phyloP scores from a whole-genome alignment of 2,329 filamentous ascomycete species.

The Pestalotiopsis sp. region DNA sequence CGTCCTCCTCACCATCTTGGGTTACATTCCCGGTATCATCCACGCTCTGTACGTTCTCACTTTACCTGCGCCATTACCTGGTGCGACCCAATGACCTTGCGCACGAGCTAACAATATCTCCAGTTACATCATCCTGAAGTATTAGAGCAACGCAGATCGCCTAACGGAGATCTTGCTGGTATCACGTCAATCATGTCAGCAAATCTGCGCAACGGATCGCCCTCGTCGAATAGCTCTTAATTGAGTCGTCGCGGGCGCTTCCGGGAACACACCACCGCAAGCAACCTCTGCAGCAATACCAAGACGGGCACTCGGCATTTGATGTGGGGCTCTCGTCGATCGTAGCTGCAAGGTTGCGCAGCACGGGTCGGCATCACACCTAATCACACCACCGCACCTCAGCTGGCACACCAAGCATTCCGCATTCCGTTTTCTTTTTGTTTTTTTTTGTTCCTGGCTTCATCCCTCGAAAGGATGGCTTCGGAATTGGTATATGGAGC shows the following conservation, averaged over 20 bases:
- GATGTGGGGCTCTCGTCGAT: background rate
- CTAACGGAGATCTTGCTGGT: background rate
- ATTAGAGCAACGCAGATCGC: conserved; percentile 45
- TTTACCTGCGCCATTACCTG: background rate
- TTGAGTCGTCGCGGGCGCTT: background rate
- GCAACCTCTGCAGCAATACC: background rate
- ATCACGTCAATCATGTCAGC: background rate
- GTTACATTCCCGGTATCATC: conserved; percentile 73
- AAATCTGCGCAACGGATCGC: background rate
- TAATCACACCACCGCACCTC: background rate
- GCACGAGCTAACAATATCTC: conserved; percentile 13
- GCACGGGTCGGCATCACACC: background rate
- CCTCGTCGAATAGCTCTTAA: background rate
- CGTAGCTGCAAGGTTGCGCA: background rate
- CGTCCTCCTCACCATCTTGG: conserved; percentile 71
- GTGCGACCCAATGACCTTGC: conserved; percentile 9
- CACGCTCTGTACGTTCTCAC: conserved; percentile 68
- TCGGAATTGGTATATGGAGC: background rate
- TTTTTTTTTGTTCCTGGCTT: background rate
- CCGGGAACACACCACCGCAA: background rate
- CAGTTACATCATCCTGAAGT: conserved; percentile 77
- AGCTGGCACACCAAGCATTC: background rate
- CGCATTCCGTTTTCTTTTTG: background rate
- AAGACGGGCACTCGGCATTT: background rate
- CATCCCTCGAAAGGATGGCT: background rate